Conservation (phyloP, 208 protist genomes). For the Trypanosoma boissoni region DNA sequence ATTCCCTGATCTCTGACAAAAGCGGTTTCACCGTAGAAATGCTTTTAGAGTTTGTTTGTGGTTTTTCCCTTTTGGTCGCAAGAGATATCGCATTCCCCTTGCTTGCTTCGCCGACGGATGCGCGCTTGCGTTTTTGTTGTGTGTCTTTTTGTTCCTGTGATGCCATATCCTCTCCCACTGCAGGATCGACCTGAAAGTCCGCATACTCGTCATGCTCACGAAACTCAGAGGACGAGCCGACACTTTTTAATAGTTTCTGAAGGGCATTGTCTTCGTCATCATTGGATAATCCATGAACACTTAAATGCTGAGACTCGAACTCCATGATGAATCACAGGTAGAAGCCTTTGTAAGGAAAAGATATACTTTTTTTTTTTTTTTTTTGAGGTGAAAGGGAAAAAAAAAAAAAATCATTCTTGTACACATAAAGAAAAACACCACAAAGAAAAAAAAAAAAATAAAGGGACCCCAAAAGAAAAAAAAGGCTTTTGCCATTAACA, state of each 20-base stretch:
- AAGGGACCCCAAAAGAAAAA: no score
- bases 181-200: neutral
- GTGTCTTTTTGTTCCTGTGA: neutral
- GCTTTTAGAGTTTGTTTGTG: no score
- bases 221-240: neutral
- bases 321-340: no score
- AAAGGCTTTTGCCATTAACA: no score
- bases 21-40: neutral
- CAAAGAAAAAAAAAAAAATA: constrained; percentile 1
- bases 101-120: neutral
- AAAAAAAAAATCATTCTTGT: constrained; percentile 12
- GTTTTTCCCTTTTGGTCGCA: no score
- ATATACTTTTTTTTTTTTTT: constrained; percentile 18
- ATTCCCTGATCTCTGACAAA: neutral
- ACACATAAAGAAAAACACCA: constrained; percentile 3
- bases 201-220: neutral
- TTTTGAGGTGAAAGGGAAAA: constrained; percentile 12
- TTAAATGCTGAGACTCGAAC: constrained; percentile 21
- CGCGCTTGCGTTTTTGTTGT: neutral
- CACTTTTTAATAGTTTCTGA: constrained; percentile 22
- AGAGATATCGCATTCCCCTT: no score
- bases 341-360: no score
- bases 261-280: constrained; percentile 43
- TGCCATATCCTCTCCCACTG: neutral
- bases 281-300: constrained; percentile 47